phyloP scores from a whole-genome alignment of 352 stramenopile genomes.

The Phytopythium mirpurense region DNA sequence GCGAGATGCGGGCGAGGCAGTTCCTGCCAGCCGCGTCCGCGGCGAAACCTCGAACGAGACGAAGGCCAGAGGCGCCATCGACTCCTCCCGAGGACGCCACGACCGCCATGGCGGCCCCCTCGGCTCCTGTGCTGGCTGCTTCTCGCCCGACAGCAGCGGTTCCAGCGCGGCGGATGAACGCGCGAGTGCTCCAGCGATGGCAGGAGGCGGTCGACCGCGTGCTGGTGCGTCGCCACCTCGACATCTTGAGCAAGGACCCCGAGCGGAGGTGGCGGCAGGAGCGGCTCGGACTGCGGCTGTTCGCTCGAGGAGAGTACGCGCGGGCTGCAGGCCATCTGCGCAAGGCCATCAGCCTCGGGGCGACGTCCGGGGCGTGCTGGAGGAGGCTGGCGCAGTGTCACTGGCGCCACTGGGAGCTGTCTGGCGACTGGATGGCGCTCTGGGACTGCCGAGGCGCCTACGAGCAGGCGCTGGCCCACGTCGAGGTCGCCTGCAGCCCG shows the following conservation, averaged over 20 bases:
- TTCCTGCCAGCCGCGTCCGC: background rate
- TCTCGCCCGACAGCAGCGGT: background rate
- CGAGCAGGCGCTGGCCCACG: slow-evolving; percentile 42
- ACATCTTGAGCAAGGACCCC: slow-evolving; percentile 50
- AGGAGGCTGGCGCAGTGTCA: slow-evolving; percentile 52
- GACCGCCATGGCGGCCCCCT: background rate
- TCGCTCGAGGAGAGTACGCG: slow-evolving; percentile 29
- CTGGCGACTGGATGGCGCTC: slow-evolving; percentile 49
- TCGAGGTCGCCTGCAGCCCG: slow-evolving; percentile 48
- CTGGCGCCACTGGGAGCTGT: slow-evolving; percentile 34
- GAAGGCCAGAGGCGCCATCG: no score
- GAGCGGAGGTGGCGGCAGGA: slow-evolving; percentile 65
- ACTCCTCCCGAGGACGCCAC: background rate
- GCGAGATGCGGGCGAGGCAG: background rate
- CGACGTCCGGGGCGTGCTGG: slow-evolving; percentile 38
- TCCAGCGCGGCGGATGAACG: background rate
- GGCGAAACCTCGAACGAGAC: background rate
- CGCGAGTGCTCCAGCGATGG: slow-evolving; percentile 24
- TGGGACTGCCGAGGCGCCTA: slow-evolving; percentile 57
- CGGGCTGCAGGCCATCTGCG: slow-evolving; percentile 38
- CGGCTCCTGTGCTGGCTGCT: no score
- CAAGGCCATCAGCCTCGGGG: slow-evolving; percentile 45
- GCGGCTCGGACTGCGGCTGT: slow-evolving; percentile 50
- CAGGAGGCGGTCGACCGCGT: slow-evolving; percentile 32
- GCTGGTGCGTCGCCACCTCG: slow-evolving; percentile 49